phyloP scores from a whole-genome alignment of 176 grass and related monocot genomes.

The Otatea glauca region DNA sequence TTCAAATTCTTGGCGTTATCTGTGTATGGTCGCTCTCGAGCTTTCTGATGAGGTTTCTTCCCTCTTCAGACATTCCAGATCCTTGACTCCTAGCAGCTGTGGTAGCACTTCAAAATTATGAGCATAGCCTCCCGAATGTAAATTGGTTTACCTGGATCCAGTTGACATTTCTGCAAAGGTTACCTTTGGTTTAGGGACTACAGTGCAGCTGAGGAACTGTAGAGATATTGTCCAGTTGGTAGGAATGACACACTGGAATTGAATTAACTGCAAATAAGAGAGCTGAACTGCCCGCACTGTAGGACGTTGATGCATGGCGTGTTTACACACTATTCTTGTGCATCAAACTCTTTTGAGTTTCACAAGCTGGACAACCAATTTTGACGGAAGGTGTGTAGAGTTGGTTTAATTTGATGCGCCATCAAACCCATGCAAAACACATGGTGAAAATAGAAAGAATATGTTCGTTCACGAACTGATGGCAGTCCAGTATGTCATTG shows the following conservation, averaged over 20 bases:
- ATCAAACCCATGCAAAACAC: background rate
- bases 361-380: constrained; percentile 20
- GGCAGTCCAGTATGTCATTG: background rate
- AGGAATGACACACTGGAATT: background rate
- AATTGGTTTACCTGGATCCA: constrained; percentile 43
- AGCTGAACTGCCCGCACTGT: background rate
- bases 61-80: constrained; percentile 66
- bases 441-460: background rate
- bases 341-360: constrained; percentile 25
- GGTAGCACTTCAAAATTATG: constrained; percentile 18
- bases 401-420: constrained; percentile 7
- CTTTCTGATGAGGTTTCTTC: constrained; percentile 97
- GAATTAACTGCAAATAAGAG: constrained; percentile 49
- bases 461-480: background rate
- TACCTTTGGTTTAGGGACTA: constrained; percentile 39
- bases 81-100: constrained; percentile 40
- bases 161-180: constrained; percentile 38
- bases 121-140: constrained; percentile 22
- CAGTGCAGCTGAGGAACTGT: constrained; percentile 1
- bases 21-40: constrained; percentile 96
- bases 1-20: constrained; percentile 90
- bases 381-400: constrained; percentile 10
- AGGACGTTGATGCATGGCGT: background rate
- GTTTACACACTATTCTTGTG: constrained; percentile 14
- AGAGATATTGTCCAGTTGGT: background rate